Evolutionary conservation across 23 red algal species (phyloP).

Genomic region (Gracilaria vermiculophylla): DNA sequence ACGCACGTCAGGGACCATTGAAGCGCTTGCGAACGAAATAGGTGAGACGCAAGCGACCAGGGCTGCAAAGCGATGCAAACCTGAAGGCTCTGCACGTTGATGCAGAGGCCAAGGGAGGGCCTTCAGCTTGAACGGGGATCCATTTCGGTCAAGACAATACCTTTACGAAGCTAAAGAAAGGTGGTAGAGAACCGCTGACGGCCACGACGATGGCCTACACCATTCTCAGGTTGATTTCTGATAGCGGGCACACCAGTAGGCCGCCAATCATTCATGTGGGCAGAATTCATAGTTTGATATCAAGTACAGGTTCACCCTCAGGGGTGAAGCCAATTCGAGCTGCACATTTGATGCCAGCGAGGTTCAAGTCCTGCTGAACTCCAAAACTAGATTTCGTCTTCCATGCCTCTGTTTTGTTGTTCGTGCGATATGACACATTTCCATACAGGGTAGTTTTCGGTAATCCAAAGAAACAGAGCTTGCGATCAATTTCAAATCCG

Average conservation of each 20-base stretch:
- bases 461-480: conserved; percentile 46
- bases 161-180: background rate
- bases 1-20: background rate
- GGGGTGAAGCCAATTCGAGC: conserved; percentile 69
- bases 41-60: background rate
- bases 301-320: conserved; percentile 61
- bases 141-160: background rate
- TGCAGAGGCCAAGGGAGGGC: background rate
- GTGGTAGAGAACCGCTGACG: background rate
- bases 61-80: background rate
- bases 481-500: conserved; percentile 83
- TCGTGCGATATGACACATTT: conserved; percentile 65
- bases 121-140: background rate
- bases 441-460: conserved; percentile 70
- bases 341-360: conserved; percentile 72
- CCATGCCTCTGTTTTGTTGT: conserved; percentile 65
- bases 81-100: background rate
- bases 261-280: background rate
- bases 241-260: background rate
- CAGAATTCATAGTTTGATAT: conserved; percentile 75
- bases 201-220: background rate
- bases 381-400: conserved; percentile 72
- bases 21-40: background rate
- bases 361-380: conserved; percentile 63
- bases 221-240: background rate